These are phyloP conservation scores for Posidonia australis DNA, from an alignment of 106 monocot genomes.

Conservation along the genomic window DNA sequence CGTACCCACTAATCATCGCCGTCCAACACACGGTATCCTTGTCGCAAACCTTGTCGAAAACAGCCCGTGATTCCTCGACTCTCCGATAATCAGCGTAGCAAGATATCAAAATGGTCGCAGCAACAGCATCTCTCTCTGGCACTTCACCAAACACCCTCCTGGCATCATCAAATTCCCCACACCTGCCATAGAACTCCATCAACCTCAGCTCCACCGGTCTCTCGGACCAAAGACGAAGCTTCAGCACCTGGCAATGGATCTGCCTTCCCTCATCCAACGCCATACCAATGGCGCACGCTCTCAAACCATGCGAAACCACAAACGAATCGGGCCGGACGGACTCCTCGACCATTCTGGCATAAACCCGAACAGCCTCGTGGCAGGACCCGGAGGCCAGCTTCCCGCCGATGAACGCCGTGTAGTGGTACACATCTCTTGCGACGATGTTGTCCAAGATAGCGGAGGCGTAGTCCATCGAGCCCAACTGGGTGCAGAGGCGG, in stretches of 20 bases:
- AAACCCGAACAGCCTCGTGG: slow-evolving; percentile 18
- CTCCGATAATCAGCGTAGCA: slow-evolving; percentile 22
- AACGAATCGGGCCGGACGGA: slow-evolving; percentile 24
- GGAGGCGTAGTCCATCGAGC: slow-evolving; percentile 16
- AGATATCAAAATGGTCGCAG: slow-evolving; percentile 36
- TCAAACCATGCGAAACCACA: slow-evolving; percentile 31
- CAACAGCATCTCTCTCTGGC: slow-evolving; percentile 32
- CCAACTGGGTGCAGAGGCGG: slow-evolving; percentile 19
- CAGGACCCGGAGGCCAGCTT: background rate
- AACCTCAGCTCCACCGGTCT: slow-evolving; percentile 25
- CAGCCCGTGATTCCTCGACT: slow-evolving; percentile 14
- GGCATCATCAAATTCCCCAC: slow-evolving; percentile 27
- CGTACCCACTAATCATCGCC: slow-evolving; percentile 41
- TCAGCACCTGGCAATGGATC: slow-evolving; percentile 35
- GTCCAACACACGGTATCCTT: slow-evolving; percentile 57
- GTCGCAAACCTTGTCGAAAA: slow-evolving; percentile 12
- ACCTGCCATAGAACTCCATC: slow-evolving; percentile 29
- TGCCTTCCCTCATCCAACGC: slow-evolving; percentile 25
- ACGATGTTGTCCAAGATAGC: slow-evolving; percentile 27
- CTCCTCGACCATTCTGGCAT: slow-evolving; percentile 19
- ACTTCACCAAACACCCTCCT: slow-evolving; percentile 27
- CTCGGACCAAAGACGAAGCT: slow-evolving; percentile 11
- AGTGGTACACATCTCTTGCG: slow-evolving; percentile 36
- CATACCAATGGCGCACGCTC: slow-evolving; percentile 20
- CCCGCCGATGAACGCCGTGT: slow-evolving; percentile 32